Base-by-base conservation (phyloP, 345 rosid genomes). In the Syzygium oleosum region DNA sequence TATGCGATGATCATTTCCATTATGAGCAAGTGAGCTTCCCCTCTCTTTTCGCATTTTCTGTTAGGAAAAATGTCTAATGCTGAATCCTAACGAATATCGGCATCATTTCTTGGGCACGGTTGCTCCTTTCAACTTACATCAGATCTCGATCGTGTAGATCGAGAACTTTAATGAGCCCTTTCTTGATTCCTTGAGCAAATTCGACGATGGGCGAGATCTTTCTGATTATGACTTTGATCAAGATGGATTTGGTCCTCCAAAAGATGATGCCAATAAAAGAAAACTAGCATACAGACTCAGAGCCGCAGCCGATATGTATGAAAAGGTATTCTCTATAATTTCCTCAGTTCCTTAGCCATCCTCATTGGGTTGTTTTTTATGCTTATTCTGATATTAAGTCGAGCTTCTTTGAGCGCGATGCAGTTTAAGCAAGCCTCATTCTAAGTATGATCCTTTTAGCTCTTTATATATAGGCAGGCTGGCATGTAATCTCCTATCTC, bases 131-230 rank as follows among this genome's bases (percentile, higher is more conserved):
- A 43, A 38, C 84, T 61, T 59, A 80, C 22, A 51, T 51, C 85
- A 53, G 27, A 49, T 25, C 14, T 84, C 88, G 86, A 21, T 65
- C 68, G 58, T 92, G 92, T 90, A 96, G 99, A 91, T 95, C 89
- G 99, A 96, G 92, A 92, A 93, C 93, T 93, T 93, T 93, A 96
- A 96, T 85, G 94, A 92, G 89, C 98, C 98, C 56, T 96, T 90
- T 90, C 91, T 95, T 88, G 95, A 92, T 87, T 90, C 94, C 21
- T 89, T 94, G 93, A 94, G 87, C 84, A 89, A 89, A 85, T 93
- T 91, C 27, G 98, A 97, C 86, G 97, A 97, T 65, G 98, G 95
- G 8, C 85, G 63, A 83, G 98, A 97, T 90, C 95, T 96, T 85
- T 90, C 98, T 87, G 92, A 49, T 84, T 95, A 97, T 88, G 92